phyloP scores from a whole-genome alignment of 1,284 basidiomycete genomes.

The Ustilago curta region DNA sequence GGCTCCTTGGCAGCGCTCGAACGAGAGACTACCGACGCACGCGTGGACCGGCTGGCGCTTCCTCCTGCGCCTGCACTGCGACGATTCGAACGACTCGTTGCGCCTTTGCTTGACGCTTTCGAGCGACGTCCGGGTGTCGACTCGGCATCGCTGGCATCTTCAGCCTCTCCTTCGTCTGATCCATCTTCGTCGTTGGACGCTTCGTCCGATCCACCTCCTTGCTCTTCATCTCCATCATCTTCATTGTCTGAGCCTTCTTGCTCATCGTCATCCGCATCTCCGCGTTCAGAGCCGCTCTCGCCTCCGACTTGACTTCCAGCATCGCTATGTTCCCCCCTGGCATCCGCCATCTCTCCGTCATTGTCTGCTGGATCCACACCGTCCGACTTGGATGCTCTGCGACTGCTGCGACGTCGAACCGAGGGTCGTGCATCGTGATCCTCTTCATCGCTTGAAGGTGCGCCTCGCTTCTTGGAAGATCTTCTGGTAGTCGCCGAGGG shows the following conservation, averaged over 20 bases:
- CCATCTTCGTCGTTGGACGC: constrained; percentile 31
- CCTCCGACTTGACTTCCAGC: constrained; percentile 16
- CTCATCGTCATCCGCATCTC: constrained; percentile 31
- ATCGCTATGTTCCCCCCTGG: constrained; percentile 45
- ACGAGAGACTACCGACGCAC: constrained; percentile 40
- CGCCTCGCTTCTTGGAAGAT: constrained; percentile 31
- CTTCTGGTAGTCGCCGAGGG: constrained; percentile 8
- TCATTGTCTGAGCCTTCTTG: constrained; percentile 16
- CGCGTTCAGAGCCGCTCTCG: constrained; percentile 25
- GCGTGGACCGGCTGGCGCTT: constrained; percentile 22
- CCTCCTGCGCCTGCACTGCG: constrained; percentile 11
- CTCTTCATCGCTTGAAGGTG: constrained; percentile 42
- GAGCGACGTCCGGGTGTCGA: constrained; percentile 12
- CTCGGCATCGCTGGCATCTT: constrained; percentile 23
- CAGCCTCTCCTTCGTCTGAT: constrained; percentile 24
- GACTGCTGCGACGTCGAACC: constrained; percentile 45
- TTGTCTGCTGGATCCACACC: constrained; percentile 20
- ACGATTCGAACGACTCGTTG: constrained; percentile 7
- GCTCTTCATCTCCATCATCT: constrained; percentile 19
- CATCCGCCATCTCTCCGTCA: constrained; percentile 46
- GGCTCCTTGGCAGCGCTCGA: constrained; percentile 40
- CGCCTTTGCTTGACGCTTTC: constrained; percentile 19
- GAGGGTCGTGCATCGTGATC: constrained; percentile 34
- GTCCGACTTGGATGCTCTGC: constrained; percentile 40
- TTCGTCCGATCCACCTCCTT: constrained; percentile 33